Evolutionary conservation across 345 rosid species (phyloP).

Genomic region (Litchi chinensis): DNA sequence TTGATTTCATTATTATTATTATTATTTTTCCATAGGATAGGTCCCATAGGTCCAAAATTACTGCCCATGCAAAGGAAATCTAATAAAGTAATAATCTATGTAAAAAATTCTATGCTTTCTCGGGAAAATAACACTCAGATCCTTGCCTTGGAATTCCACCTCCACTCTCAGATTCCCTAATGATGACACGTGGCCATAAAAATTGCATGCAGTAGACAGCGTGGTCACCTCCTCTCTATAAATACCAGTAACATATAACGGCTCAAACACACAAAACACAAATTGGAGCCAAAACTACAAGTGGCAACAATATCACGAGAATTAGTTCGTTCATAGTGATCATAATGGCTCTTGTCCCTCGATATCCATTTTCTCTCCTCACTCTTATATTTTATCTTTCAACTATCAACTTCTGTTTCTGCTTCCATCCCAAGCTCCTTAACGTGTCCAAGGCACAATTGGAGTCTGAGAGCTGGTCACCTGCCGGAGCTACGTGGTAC

Average conservation of each 20-base stretch:
- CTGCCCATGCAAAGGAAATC: conserved; percentile 3
- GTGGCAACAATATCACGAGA: background rate
- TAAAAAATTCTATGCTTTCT: background rate
- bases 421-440: conserved; percentile 44
- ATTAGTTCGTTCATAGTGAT: background rate
- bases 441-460: conserved; percentile 23
- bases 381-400: conserved; percentile 14
- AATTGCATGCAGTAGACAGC: background rate
- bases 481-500: conserved; percentile 67
- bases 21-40: background rate
- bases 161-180: background rate
- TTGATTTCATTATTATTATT: background rate
- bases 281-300: background rate
- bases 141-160: no score
- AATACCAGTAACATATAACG: background rate
- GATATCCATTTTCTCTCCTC: background rate
- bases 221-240: background rate
- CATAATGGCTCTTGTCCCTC: background rate
- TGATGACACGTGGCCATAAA: background rate
- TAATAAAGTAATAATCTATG: background rate
- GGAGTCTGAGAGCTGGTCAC: conserved; percentile 34
- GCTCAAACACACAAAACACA: background rate
- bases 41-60: conserved; percentile 1
- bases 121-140: background rate
- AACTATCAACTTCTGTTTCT: conserved; percentile 26